These are phyloP conservation scores for Vitis hybrid DNA, from an alignment of 177 flowering plant species.

Conservation along the genomic window DNA sequence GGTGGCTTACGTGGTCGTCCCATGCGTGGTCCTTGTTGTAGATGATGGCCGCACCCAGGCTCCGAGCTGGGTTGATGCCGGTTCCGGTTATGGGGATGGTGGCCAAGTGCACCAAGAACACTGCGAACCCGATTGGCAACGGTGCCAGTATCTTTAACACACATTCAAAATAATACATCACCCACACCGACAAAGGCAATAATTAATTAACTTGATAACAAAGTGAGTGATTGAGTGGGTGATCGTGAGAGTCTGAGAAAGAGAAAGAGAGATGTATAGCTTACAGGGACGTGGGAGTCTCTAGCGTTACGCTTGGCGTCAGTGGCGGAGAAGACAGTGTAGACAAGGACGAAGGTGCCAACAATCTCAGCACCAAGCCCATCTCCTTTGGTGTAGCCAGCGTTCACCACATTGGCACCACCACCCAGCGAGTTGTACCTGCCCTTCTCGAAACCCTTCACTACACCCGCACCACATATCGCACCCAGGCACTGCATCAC, in stretches of 20 bases:
- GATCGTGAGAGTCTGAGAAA: too few relatives aligned
- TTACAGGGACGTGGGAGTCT: slow-evolving; percentile 38
- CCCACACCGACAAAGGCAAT: not conserved
- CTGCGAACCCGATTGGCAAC: slow-evolving; percentile 40
- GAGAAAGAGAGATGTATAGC: not conserved
- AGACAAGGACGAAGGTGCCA: slow-evolving; percentile 64
- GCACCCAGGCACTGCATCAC: slow-evolving; percentile 64
- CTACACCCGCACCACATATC: slow-evolving; percentile 65
- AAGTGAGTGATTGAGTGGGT: too few relatives aligned
- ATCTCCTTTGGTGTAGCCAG: slow-evolving; percentile 58
- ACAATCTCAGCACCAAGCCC: slow-evolving; percentile 68
- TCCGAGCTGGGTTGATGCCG: slow-evolving; percentile 47
- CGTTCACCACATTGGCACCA: slow-evolving; percentile 46
- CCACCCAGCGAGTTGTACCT: slow-evolving; percentile 30
- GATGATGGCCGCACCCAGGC: slow-evolving; percentile 41
- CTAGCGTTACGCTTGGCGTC: slow-evolving; percentile 37
- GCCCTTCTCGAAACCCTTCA: slow-evolving; percentile 42
- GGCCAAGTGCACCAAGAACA: slow-evolving; percentile 39
- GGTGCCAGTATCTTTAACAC: slow-evolving; percentile 34
- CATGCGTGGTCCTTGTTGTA: slow-evolving; percentile 26
- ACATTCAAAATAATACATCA: not conserved
- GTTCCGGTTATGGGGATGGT: slow-evolving; percentile 37
- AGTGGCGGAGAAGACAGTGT: slow-evolving; percentile 50
- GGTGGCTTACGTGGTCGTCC: slow-evolving; percentile 36
- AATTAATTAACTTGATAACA: too few relatives aligned